Conservation (phyloP, 371 early-diverging fungal species). For the Rhizopus arrhizus region DNA sequence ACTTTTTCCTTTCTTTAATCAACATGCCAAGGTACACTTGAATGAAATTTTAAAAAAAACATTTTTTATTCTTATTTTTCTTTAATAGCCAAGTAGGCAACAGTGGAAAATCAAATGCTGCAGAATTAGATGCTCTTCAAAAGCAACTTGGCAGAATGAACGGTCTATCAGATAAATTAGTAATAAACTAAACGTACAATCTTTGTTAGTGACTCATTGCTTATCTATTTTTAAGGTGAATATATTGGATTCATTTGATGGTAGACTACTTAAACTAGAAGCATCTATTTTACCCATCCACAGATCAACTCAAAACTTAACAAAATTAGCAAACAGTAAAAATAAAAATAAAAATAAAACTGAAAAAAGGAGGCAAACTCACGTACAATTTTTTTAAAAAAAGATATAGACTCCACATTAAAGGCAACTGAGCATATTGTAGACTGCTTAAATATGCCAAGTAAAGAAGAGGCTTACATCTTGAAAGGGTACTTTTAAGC, state of each 20-base stretch:
- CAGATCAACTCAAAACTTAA: slow-evolving; percentile 80
- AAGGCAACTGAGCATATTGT: slow-evolving; percentile 74
- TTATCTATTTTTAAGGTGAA: slow-evolving; percentile 39
- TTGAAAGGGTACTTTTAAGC: slow-evolving; percentile 47
- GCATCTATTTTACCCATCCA: slow-evolving; percentile 85
- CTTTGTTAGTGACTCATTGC: neutral
- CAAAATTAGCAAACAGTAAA: slow-evolving; percentile 76
- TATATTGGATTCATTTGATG: slow-evolving; percentile 83
- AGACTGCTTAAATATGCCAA: slow-evolving; percentile 76
- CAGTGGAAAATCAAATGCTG: slow-evolving; percentile 11
- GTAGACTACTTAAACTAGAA: slow-evolving; percentile 77
- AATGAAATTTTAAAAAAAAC: neutral
- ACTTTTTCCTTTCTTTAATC: neutral
- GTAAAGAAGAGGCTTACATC: slow-evolving; percentile 73
- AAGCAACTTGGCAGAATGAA: slow-evolving; percentile 50
- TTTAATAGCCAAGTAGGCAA: neutral
- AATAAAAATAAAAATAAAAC: neutral
- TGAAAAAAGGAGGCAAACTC: neutral
- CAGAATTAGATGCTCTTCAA: slow-evolving; percentile 40
- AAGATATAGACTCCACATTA: slow-evolving; percentile 77
- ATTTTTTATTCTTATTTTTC: neutral
- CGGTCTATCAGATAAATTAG: slow-evolving; percentile 45
- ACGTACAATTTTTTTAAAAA: neutral
- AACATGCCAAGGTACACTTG: neutral
- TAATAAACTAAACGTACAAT: slow-evolving; percentile 1